These are phyloP conservation scores for Bretschneidera sinensis DNA, from an alignment of 345 rosid genomes.

Conservation along the genomic window DNA sequence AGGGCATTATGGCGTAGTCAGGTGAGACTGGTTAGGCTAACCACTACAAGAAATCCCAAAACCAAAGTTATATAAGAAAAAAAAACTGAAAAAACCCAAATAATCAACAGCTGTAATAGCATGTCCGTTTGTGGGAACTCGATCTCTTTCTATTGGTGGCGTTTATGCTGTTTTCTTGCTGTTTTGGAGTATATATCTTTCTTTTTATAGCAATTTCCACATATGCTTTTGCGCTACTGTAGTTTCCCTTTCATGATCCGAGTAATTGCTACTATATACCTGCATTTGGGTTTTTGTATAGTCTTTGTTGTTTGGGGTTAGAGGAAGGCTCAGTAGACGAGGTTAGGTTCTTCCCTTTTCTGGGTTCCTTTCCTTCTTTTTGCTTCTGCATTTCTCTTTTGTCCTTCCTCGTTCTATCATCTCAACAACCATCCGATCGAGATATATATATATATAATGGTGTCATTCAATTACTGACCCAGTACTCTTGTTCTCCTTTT, in stretches of 20 bases:
- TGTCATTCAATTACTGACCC: conserved; percentile 32
- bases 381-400: conserved; percentile 22
- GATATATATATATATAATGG: conserved; percentile 4
- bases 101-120: conserved; percentile 18
- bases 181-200: background rate
- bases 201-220: background rate
- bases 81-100: conserved; percentile 18
- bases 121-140: conserved; percentile 24
- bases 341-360: conserved; percentile 17
- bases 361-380: conserved; percentile 11
- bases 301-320: conserved; percentile 12
- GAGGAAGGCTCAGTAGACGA: conserved; percentile 31
- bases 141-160: conserved; percentile 18
- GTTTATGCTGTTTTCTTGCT: conserved; percentile 3
- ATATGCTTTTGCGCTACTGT: conserved; percentile 15
- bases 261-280: background rate
- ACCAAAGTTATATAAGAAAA: background rate
- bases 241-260: conserved; percentile 17
- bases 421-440: conserved; percentile 15
- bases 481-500: conserved; percentile 4
- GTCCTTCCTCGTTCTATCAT: conserved; percentile 45
- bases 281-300: background rate
- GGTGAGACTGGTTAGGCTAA: conserved; percentile 19
- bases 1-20: conserved; percentile 32
- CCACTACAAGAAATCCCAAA: conserved; percentile 16